Conservation (phyloP, 1,139 yeast genomes). For the Yamadazyma blattariae region DNA sequence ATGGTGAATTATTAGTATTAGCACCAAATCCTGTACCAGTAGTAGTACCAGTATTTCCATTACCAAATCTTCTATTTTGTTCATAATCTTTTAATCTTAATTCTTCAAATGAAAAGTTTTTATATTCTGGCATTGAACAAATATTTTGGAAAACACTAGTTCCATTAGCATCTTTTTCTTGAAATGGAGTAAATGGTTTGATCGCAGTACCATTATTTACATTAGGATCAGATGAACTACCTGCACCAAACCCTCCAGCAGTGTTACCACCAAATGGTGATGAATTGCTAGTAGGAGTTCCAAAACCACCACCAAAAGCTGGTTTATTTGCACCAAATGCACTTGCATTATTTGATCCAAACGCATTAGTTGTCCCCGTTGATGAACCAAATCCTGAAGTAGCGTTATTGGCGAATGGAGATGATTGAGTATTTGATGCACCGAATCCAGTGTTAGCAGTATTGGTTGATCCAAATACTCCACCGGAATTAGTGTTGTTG, state of each 20-base stretch:
- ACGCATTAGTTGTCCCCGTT: conserved; percentile 18
- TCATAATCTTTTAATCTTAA: conserved; percentile 85
- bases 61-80: conserved; percentile 66
- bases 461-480: conserved; percentile 25
- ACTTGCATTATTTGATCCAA: conserved; percentile 15
- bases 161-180: conserved; percentile 68
- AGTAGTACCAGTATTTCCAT: conserved; percentile 21
- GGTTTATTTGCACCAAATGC: conserved; percentile 10
- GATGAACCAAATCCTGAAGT: conserved; percentile 14
- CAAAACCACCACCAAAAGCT: conserved; percentile 22
- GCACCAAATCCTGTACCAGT: conserved; percentile 39
- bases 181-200: conserved; percentile 60
- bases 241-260: conserved; percentile 19
- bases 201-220: conserved; percentile 68
- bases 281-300: conserved; percentile 20
- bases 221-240: conserved; percentile 28
- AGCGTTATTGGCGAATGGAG: conserved; percentile 9
- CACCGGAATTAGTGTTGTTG: conserved; percentile 22
- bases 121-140: conserved; percentile 87
- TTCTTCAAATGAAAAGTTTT: conserved; percentile 80
- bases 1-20: conserved; percentile 12
- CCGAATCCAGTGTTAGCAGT: conserved; percentile 28
- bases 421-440: conserved; percentile 13
- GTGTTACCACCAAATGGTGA: conserved; percentile 21
- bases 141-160: conserved; percentile 71